These are phyloP conservation scores for Inonotus hispidus DNA, from an alignment of 1,284 basidiomycete species.

Conservation along the genomic window DNA sequence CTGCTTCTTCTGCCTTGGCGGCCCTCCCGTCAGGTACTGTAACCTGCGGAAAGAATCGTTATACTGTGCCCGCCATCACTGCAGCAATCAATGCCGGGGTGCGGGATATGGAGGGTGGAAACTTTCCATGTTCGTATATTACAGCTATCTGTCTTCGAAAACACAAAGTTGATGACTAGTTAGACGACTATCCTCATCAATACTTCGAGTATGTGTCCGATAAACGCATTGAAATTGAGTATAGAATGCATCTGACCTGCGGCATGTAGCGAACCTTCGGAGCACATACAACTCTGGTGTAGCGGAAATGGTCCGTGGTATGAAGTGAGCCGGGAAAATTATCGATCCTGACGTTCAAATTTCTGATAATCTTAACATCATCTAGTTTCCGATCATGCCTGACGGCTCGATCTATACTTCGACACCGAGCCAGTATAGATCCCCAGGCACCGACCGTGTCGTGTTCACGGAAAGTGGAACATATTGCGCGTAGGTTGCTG, in stretches of 20 bases:
- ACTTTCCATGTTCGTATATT: slow-evolving; percentile 20
- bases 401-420: slow-evolving; percentile 25
- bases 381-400: slow-evolving; percentile 26
- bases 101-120: slow-evolving; percentile 20
- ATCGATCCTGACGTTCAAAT: background rate
- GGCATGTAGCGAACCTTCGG: slow-evolving; percentile 10
- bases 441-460: slow-evolving; percentile 28
- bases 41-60: slow-evolving; percentile 26
- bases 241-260: background rate
- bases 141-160: background rate
- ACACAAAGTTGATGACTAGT: background rate
- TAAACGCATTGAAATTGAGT: background rate
- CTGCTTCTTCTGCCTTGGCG: slow-evolving; percentile 8
- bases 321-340: slow-evolving; percentile 8
- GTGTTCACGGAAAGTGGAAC: slow-evolving; percentile 25
- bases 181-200: slow-evolving; percentile 20
- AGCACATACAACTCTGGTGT: slow-evolving; percentile 19
- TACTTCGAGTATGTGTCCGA: slow-evolving; percentile 14
- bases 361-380: background rate
- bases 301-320: slow-evolving; percentile 20
- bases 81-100: slow-evolving; percentile 27
- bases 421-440: slow-evolving; percentile 18
- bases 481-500: slow-evolving; percentile 24
- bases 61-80: slow-evolving; percentile 22
- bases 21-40: slow-evolving; percentile 26